Evolutionary conservation across 345 rosid genomes (phyloP).

Genomic region (Eutrema japonicum): DNA sequence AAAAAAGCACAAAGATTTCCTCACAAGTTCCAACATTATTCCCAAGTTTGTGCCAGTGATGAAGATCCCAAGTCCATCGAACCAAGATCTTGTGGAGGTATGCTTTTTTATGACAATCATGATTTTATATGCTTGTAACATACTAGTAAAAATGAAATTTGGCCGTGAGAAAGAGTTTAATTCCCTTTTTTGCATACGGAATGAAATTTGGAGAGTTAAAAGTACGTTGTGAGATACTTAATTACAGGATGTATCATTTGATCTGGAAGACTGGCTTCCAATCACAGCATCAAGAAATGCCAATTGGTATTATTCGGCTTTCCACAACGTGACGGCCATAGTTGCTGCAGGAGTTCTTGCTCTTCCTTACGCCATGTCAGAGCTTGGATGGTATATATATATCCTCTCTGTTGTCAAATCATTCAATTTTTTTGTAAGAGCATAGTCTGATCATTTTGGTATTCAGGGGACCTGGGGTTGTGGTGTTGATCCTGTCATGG

Average conservation of each 20-base stretch:
- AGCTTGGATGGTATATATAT: conserved; percentile 55
- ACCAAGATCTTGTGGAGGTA: conserved; percentile 29
- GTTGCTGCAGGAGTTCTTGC: conserved; percentile 67
- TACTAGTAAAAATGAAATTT: not conserved
- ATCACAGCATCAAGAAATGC: conserved; percentile 61
- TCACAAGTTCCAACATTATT: conserved; percentile 7
- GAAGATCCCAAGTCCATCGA: not conserved
- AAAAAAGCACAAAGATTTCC: not conserved
- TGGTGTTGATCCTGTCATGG: conserved; percentile 68
- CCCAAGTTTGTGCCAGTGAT: not conserved
- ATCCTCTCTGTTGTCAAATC: no score
- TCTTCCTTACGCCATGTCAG: conserved; percentile 66
- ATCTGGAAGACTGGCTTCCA: conserved; percentile 61
- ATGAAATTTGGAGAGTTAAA: no score
- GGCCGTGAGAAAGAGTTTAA: not conserved
- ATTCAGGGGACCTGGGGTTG: conserved; percentile 82
- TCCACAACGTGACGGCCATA: conserved; percentile 73
- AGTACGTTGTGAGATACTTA: not conserved
- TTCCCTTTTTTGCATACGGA: not conserved
- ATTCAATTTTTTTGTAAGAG: no score
- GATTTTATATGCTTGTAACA: not conserved
- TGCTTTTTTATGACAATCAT: not conserved
- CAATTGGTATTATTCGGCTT: conserved; percentile 67
- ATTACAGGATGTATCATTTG: conserved; percentile 26
- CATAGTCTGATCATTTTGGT: no score